Conservation (phyloP, 2,329 filamentous ascomycete genomes). For the Volutella citrinella region DNA sequence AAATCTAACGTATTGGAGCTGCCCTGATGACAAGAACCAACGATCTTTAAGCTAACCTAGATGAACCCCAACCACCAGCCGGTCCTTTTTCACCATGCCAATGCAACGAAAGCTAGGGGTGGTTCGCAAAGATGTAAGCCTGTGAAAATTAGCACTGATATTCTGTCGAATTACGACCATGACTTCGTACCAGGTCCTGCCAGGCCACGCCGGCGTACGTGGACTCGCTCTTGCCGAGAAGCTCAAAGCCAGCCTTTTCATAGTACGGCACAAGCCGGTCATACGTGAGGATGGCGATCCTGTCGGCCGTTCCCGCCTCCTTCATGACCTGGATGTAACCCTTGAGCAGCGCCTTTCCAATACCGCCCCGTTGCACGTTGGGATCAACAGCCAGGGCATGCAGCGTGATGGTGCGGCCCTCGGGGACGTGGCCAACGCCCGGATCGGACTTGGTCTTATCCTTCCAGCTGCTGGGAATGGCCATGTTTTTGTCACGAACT, state of each 20-base stretch:
- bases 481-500: constrained; percentile 27
- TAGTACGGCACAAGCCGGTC: constrained; percentile 28
- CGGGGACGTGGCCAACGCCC: constrained; percentile 19
- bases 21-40: too few relatives aligned
- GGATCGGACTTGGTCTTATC: constrained; percentile 8
- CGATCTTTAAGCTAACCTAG: too few relatives aligned
- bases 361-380: constrained; percentile 19
- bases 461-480: constrained; percentile 23
- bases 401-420: constrained; percentile 26
- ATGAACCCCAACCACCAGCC: too few relatives aligned
- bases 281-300: constrained; percentile 29
- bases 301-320: constrained; percentile 13
- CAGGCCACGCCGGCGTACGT: constrained; percentile 28
- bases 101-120: too few relatives aligned
- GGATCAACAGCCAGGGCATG: constrained; percentile 28
- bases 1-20: too few relatives aligned
- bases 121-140: too few relatives aligned
- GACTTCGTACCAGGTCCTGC: constrained; percentile 31
- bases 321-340: constrained; percentile 21
- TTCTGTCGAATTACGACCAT: too few relatives aligned
- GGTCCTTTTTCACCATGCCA: too few relatives aligned
- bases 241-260: constrained; percentile 27
- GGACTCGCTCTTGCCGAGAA: constrained; percentile 29
- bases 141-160: too few relatives aligned
- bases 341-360: constrained; percentile 25